Base-by-base conservation (phyloP, 2,329 filamentous ascomycete species). In the Colletotrichum nymphaeae region DNA sequence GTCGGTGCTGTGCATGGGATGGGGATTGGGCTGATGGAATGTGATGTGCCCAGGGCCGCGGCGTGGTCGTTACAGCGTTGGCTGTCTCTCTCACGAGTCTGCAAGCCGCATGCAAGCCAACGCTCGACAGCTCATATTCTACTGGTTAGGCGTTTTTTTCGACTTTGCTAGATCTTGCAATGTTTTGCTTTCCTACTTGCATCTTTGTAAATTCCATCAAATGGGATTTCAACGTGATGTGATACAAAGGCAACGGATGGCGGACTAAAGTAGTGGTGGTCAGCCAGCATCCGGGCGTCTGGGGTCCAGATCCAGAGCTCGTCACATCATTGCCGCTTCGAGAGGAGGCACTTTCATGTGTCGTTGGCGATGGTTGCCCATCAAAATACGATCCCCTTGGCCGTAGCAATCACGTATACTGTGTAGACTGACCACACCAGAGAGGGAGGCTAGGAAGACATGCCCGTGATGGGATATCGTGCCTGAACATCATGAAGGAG, bases 101-200 rank as follows among this genome's bases (percentile, higher is more conserved):
- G 56, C 56, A 32, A 30, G 30, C 8, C 56, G 19, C 56, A 35
- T 58, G 56, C 56, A 58, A 58, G 56, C 19, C 42, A 49, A 19
- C 42, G 42, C 42, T 37, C 56, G n/a, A 32, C 56, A 58, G 30
- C n/a, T 19, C 5, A 37, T 16, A 16, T 22, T 22, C 22, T 32
- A 49, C 57, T 37, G 28, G 35, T 64, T 28, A 28, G 66, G 69
- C 69, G 53, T 56, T 69, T 57, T 57, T 67, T 67, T 65, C 24
- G 28, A 49, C 42, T 42, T 24, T 42, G 37, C 19, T 37, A 28
- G 59, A 62, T 56, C 30, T 46, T 56, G 35, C 32, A 32, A 59
- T 30, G 53, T 60, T 26, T 42, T 53, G 32, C 42, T 49, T 49
- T 42, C 37, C 6, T 19, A 9, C 16, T 49, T 49, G 42, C 42